These are phyloP conservation scores for Herpetospermum pedunculosum DNA, from an alignment of 306 rosid genomes.

Conservation along the genomic window DNA sequence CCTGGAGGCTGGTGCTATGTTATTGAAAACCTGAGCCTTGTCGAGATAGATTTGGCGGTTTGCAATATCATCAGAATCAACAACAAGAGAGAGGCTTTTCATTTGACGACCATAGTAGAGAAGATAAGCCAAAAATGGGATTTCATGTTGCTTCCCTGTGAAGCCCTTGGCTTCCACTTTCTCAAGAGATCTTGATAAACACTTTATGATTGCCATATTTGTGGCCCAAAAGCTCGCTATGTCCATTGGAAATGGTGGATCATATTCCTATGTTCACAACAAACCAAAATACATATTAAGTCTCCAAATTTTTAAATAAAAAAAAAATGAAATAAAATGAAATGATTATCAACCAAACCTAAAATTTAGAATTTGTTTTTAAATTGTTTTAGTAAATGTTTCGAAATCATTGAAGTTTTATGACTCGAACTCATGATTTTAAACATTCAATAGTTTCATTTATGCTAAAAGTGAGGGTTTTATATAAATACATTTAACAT, in stretches of 20 bases:
- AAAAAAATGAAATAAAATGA: no score
- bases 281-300: no score
- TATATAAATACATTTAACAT: no score
- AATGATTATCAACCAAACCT: no score
- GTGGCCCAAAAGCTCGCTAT: neutral
- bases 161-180: slow-evolving; percentile 15
- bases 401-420: no score
- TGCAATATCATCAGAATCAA: neutral
- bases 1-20: neutral
- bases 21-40: neutral
- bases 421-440: no score
- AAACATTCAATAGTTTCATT: no score
- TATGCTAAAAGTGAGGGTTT: no score
- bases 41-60: neutral
- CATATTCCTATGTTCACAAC: slow-evolving; percentile 29
- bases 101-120: neutral
- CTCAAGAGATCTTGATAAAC: neutral
- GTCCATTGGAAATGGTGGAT: slow-evolving; percentile 7
- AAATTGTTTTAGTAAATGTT: no score
- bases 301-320: no score
- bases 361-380: no score
- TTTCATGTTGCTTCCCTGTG: slow-evolving; percentile 10
- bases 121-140: slow-evolving; percentile 5
- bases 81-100: neutral
- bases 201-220: neutral